phyloP scores from a whole-genome alignment of 306 rosid species.

The Quercus bicolor region DNA sequence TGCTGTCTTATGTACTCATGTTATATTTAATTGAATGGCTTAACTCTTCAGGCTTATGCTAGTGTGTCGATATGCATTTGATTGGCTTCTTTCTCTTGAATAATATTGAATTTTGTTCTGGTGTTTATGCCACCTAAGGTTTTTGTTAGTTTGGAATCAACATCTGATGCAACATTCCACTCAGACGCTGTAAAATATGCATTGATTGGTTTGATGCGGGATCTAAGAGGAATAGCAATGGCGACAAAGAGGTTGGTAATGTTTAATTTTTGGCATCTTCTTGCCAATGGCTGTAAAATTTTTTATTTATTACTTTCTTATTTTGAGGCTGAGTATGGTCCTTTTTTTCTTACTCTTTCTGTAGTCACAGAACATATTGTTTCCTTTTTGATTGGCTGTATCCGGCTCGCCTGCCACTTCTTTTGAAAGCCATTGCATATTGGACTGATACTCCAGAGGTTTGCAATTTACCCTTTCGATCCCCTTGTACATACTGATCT shows the following conservation, averaged over 20 bases:
- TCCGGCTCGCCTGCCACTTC: conserved; percentile 72
- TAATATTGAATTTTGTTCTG: conserved; percentile 16
- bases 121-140: conserved; percentile 20
- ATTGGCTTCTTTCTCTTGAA: neutral
- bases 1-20: no score
- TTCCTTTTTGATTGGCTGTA: conserved; percentile 94
- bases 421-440: conserved; percentile 66
- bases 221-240: conserved; percentile 47
- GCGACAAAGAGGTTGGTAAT: conserved; percentile 41
- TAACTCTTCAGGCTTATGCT: neutral
- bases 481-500: neutral
- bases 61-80: neutral
- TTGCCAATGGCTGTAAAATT: neutral
- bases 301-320: neutral
- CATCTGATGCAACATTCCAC: conserved; percentile 32
- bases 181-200: conserved; percentile 40
- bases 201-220: conserved; percentile 44
- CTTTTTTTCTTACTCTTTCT: conserved; percentile 10
- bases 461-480: conserved; percentile 13
- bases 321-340: neutral
- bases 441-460: conserved; percentile 91
- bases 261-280: neutral
- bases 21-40: neutral
- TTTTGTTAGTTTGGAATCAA: conserved; percentile 32
- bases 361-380: conserved; percentile 79